Base-by-base conservation (phyloP, 768 basidiomycete genomes). In the Leccinum imitatum region DNA sequence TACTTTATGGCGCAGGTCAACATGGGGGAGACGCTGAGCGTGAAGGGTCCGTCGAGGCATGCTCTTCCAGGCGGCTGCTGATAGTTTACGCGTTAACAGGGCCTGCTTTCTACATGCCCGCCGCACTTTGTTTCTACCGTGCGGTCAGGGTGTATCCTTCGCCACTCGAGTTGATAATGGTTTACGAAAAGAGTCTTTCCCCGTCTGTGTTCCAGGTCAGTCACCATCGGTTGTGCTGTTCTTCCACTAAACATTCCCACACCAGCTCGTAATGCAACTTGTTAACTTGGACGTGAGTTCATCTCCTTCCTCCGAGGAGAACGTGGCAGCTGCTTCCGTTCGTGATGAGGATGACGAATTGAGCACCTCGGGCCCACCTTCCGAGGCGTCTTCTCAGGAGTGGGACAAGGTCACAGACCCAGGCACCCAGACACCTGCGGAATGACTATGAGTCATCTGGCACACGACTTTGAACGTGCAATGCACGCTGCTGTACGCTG, bases 61-160 rank as follows among this genome's bases (percentile, higher is more conserved):
- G 6, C 41, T 51, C 4, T 53, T 21, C 37, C 55, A 31, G 44
- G 27, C 62, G 8, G 17, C 13, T 25, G 7, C 11, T 58, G 8
- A 54, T 53, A 41, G 9, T 52, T 60, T 14, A 63, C 54, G n/a
- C 31, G 52, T 56, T 57, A 23, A 25, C 62, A 97, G 96, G 95
- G 39, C 89, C 91, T 47, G 75, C 81, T 27, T 89, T 87, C 75
- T 77, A 89, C 70, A 80, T 98, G 27, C 82, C 87, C 11, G 88
- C 95, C 19, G 95, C 97, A 46, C 75, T 92, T 71, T 84, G 87
- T 46, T 98, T 98, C 84, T 99, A 87, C 83, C 85, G 93, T 53
- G 95, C 94, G 1, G 86, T 98, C 59, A 82, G 90, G 57, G 94
- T 97, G 37, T 99, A 99, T 77, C 97, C 97, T 53, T 86, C 91